phyloP scores from a whole-genome alignment of 306 rosid genomes.

The Carpinus fangiana region DNA sequence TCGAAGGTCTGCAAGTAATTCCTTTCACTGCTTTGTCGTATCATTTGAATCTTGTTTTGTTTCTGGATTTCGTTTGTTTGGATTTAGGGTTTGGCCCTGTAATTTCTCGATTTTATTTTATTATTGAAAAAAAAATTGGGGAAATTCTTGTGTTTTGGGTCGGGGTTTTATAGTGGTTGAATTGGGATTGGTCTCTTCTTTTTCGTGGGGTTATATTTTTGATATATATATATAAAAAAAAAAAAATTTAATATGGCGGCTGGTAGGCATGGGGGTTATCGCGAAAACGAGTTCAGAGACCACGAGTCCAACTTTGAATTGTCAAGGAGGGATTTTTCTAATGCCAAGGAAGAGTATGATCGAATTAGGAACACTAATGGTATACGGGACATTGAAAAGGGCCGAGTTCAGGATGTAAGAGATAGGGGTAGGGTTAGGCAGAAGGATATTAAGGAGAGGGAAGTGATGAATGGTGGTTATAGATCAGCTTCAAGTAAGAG shows the following conservation, averaged over 20 bases:
- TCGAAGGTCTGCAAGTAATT: slow-evolving; percentile 4
- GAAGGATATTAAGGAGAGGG: slow-evolving; percentile 61
- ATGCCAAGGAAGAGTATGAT: slow-evolving; percentile 66
- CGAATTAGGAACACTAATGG: slow-evolving; percentile 51
- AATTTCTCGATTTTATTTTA: slow-evolving; percentile 1
- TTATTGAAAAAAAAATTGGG: neutral
- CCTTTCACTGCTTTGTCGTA: slow-evolving; percentile 3
- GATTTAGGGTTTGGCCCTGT: slow-evolving; percentile 25
- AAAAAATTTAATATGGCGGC: slow-evolving; percentile 59
- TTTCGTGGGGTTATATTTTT: slow-evolving; percentile 30
- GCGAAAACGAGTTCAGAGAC: slow-evolving; percentile 69
- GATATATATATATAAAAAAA: neutral
- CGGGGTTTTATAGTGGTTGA: slow-evolving; percentile 34
- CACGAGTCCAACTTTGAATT: slow-evolving; percentile 65
- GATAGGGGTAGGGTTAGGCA: slow-evolving; percentile 66
- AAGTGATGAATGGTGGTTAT: slow-evolving; percentile 49
- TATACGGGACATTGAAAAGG: slow-evolving; percentile 44
- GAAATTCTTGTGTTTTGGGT: slow-evolving; percentile 35
- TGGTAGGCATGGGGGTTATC: slow-evolving; percentile 84
- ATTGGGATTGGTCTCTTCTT: slow-evolving; percentile 15
- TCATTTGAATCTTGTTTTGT: slow-evolving; percentile 20
- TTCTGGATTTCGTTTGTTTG: slow-evolving; percentile 31
- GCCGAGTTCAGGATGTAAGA: slow-evolving; percentile 51
- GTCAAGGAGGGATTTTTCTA: slow-evolving; percentile 39
- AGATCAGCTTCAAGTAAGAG: slow-evolving; percentile 63